Evolutionary conservation across 371 early-diverging fungal genomes (phyloP), one percentile per base, ranked within the genome.

Genomic region (Circinella umbellata): DNA sequence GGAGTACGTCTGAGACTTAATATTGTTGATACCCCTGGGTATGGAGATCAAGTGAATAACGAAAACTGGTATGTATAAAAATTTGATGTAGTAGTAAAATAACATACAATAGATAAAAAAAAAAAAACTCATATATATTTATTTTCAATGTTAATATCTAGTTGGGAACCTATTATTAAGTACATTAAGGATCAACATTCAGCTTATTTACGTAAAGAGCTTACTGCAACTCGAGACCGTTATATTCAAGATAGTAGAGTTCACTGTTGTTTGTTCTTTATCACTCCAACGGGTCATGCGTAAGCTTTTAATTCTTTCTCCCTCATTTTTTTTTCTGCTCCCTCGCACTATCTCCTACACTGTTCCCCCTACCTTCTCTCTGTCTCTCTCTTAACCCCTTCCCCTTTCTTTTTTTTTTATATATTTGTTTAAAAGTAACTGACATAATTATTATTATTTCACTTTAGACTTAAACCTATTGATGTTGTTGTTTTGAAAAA

Each of bases 181-280:
- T 95, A 96, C 77, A 94, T 97, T 73, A 92, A 94, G 84, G 95
- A 95, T 75, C 96, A 95, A 81, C 95, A 95, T 80, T 92, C 93
- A 34, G 89, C 92, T 69, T 95, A 93, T 80, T 83, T 95, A 73
- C 95, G 90, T 81, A 94, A 92, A 77, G 96, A 92, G 80, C 84
- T 93, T 64, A 93, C 94, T 64, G 93, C 96, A 57, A 88, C 85
- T 69, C 90, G 96, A 70, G 94, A 94, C 69, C 89, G 93, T 61
- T 89, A 90, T 71, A 94, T 95, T 79, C 90, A 92, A 79, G 96
- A 96, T 74, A 91, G 90, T 46, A 77, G 95, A 68, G 86, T 96
- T 71, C 95, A 96, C 75, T 90, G 88, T 71, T 91, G 93, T 69
- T 73, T 95, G 46, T 93, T 90, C 80, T 93, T 93, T 71, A 92